Percentiles rank a stretch among this genome's conserved stretches.
Evolutionary conservation across 1,284 basidiomycete genomes (phyloP).

Genomic region (Wallemia mellicola): DNA sequence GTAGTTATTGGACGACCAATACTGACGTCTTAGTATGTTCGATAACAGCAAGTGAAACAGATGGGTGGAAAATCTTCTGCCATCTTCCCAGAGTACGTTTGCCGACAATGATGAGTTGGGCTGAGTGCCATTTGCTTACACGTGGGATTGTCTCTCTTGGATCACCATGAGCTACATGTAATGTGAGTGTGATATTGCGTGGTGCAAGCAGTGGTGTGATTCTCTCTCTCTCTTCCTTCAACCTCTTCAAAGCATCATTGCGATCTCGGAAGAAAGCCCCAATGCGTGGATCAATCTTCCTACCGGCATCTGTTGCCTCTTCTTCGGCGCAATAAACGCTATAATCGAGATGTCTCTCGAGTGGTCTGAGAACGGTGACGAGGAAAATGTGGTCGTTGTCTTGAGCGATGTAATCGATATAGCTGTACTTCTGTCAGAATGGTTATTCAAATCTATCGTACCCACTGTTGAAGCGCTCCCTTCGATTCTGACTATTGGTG

Average conservation of each 20-base stretch:
- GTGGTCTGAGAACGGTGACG: neutral
- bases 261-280: neutral
- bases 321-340: neutral
- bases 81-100: neutral
- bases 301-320: neutral
- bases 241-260: neutral
- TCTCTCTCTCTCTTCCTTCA: neutral
- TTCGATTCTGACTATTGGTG: no score
- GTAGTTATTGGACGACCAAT: neutral
- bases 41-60: neutral
- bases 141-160: neutral
- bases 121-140: neutral
- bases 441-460: no score
- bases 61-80: neutral
- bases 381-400: neutral
- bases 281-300: neutral
- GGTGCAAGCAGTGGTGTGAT: neutral
- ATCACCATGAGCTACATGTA: neutral
- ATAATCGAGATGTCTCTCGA: neutral
- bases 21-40: neutral
- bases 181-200: neutral
- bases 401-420: neutral
- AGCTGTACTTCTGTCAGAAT: no score
- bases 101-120: neutral
- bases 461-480: neutral